Conservation (phyloP, 2,329 filamentous ascomycete species). For the Neurospora crassa region DNA sequence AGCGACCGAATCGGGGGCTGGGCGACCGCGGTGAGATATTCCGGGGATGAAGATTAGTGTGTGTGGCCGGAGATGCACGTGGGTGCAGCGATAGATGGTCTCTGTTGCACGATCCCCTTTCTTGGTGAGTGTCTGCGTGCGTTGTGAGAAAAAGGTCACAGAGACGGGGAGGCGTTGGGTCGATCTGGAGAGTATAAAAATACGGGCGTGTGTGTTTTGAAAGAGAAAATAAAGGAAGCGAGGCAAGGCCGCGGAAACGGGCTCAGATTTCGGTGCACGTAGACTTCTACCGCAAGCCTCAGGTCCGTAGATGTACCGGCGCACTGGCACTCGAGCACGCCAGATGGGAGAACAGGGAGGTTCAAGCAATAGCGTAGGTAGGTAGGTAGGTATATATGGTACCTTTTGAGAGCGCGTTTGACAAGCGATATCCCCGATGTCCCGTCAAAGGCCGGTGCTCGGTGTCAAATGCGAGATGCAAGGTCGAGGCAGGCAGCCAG, state of each 20-base stretch:
- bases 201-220: not conserved
- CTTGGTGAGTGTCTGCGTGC: not conserved
- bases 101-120: not conserved
- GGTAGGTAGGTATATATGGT: not conserved
- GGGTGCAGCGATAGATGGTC: not conserved
- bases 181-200: not conserved
- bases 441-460: not conserved
- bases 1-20: slow-evolving; percentile 9
- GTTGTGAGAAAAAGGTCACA: not conserved
- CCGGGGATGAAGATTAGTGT: not conserved
- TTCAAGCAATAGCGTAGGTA: not conserved
- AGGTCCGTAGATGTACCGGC: not conserved
- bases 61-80: not conserved
- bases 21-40: slow-evolving; percentile 3
- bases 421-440: not conserved
- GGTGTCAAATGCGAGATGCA: not conserved
- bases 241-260: not conserved
- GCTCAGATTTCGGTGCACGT: not conserved
- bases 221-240: not conserved
- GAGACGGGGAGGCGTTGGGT: not conserved
- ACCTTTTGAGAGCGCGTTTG: not conserved
- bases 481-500: not conserved
- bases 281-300: not conserved
- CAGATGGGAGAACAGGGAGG: not conserved
- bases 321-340: not conserved